Evolutionary conservation across 306 rosid species (phyloP), one percentile per base, ranked within the genome.

Genomic region (Biancaea sappan): DNA sequence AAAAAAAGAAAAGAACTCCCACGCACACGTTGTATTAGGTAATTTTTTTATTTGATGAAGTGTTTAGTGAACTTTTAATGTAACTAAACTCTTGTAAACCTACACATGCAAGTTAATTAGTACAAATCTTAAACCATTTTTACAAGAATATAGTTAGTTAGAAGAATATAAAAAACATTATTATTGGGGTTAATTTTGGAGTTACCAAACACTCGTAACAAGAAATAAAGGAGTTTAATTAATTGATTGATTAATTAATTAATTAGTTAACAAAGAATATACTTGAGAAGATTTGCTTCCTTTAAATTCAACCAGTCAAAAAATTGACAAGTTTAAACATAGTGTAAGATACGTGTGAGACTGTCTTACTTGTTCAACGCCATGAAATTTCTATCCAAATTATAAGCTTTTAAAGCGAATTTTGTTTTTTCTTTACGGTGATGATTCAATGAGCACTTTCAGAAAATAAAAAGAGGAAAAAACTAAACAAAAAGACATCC

Each of bases 391-490:
- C 5, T 28, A 18, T 51, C 25, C 2, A 66, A 9, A 40, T 35
- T 29, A 29, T n/a, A 8, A 14, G 25, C 25, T 29, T 8, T 41
- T 5, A 26, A 15, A 26, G 15, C 4, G 6, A n/a, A n/a, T n/a
- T n/a, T n/a, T n/a, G n/a, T n/a, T n/a, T 13, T 26, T 54, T n/a
- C 5, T 25, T 22, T 5, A 32, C 34, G 34, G 50, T 48, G 50
- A 54, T 66, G 74, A 76, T 57, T 67, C 52, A 46, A 46, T 35
- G 10, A 56, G 50, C 62, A 44, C 43, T 56, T 41, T 15, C 4
- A 37, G 6, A 15, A 50, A 34, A 26, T 1, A 3, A 0, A 37
- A 0, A 10, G 0, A 38, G 1, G 1, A 4, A 25, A 4, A 18
- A n/a, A 46, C 28, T 51, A 37, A 16, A 22, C 29, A 22, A 8